Base-by-base conservation (phyloP, 129 eudicot species). In the Tanacetum coccineum region DNA sequence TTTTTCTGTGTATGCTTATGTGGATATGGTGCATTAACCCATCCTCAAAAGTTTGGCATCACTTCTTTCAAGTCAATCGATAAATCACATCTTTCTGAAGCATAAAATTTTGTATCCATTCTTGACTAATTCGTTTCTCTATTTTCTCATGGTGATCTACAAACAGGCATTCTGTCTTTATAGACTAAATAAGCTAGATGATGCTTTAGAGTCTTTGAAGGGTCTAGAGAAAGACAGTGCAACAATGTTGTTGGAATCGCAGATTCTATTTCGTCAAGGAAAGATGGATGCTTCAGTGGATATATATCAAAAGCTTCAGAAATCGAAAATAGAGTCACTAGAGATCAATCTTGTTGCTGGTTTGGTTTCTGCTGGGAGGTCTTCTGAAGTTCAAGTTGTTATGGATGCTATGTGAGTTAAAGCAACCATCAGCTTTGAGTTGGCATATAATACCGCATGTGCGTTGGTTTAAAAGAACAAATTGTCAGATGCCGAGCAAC, bases 361-460 rank as follows among this genome's bases (percentile, higher is more conserved):
- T 68, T 80, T 93, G 82, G 96, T 93, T 81, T 75, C 89, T 22
- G 89, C 95, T 75, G 96, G 98, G 39, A 89, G 80, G 73, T 75
- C 92, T 78, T 71, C 89, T 66, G 96, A 93, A 78, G 98, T 93
- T 76, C 91, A 93, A 85, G 85, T 81, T 28, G 75, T 68, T 28
- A n/a, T 93, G 70, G 95, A 88, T 44, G 67, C 87, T 36, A 77
- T 86, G 68, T 62, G 78, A 75, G 85, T 93, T 61, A 88, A 86
- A 75, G 87, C 98, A 74, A 88, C 89, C 21, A 93, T 83, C 81
- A 93, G 83, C 78, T 88, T 78, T 82, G 96, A 88, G 82, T 62
- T 93, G 85, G 96, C 98, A 55, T 88, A 83, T 62, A 88, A 93
- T 70, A 78, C 84, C 49, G 96, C 96, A 30, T 93, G 98, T 75